Evolutionary conservation across 2,329 filamentous ascomycete genomes (phyloP).

Genomic region (Pseudocercospora musae): DNA sequence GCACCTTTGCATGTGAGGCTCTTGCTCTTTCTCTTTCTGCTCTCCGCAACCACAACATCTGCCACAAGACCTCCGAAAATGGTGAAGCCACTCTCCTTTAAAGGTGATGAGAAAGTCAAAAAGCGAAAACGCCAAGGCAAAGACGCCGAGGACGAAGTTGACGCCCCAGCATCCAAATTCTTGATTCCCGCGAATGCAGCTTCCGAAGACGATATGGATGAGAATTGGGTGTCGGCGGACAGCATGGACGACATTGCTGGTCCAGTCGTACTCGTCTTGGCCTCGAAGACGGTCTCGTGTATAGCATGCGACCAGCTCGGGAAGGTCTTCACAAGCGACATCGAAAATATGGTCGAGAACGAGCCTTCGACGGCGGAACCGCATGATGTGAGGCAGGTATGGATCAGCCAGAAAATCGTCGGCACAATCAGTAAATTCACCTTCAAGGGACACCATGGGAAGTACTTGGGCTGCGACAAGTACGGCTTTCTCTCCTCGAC

Average conservation of each 20-base stretch:
- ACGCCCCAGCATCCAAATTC: slow-evolving; percentile 35
- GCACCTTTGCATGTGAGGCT: neutral
- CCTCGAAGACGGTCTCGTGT: slow-evolving; percentile 65
- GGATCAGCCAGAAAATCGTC: slow-evolving; percentile 79
- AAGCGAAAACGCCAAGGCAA: slow-evolving; percentile 60
- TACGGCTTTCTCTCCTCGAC: slow-evolving; percentile 73
- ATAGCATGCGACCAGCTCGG: slow-evolving; percentile 83
- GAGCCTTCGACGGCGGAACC: slow-evolving; percentile 85
- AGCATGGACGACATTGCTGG: slow-evolving; percentile 70
- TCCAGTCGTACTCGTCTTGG: slow-evolving; percentile 74
- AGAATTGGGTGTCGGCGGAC: slow-evolving; percentile 90
- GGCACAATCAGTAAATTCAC: slow-evolving; percentile 73
- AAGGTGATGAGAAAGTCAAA: slow-evolving; percentile 94
- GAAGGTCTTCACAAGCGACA: slow-evolving; percentile 73
- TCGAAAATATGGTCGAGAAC: slow-evolving; percentile 86
- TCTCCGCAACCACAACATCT: neutral
- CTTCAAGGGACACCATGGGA: slow-evolving; percentile 87
- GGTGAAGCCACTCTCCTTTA: slow-evolving; percentile 90
- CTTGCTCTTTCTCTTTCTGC: neutral
- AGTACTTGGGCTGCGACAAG: slow-evolving; percentile 83
- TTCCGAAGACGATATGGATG: slow-evolving; percentile 67
- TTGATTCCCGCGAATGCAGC: slow-evolving; percentile 30
- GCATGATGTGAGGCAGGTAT: slow-evolving; percentile 93
- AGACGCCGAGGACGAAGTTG: slow-evolving; percentile 45
- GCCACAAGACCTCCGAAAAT: slow-evolving; percentile 43